Base-by-base conservation (phyloP, 805 yeast genomes). In the Myxozyma melibiosi region DNA sequence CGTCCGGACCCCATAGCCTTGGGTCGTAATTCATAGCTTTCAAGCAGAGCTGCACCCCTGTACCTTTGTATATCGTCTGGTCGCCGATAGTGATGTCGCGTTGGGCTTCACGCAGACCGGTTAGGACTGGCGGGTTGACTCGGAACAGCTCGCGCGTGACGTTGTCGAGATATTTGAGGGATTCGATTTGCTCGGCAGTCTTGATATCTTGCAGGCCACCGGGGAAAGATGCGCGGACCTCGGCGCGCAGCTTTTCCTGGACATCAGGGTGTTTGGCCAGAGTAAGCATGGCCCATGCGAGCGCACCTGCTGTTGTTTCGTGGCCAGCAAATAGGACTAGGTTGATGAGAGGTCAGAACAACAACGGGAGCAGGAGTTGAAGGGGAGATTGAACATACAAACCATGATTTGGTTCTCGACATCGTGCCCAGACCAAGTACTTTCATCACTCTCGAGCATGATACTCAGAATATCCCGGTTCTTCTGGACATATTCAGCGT, bases 261-360 rank as follows among this genome's bases (percentile, higher is more conserved):
- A 58, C 39, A 9, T 51, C 57, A 7, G 48, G 54, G 33, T 58
- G 51, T 34, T 51, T 40, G 7, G 57, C 54, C 24, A 58, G 37
- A 14, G 41, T 30, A 13, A 33, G 35, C 7, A 47, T 7, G 4
- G 63, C 60, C 53, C 51, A 55, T 14, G 59, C 22, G 4, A 43
- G 13, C 4, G 60, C 48, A 20, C 44, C 51, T 3, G 63, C 53
- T 3, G 63, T 55, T 6, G 63, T 58, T 46, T 58, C 63, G 44
- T 58, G 63, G 27, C 63, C 63, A 11, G 63, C 63, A 28, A 57
- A 42, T 3, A 57, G 38, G 16, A 52, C 56, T 52, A 43, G 18
- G 5, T 16, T 22, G 4, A 24, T 14, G 20, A 20, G 18, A 30
- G 14, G 28, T 14, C 4, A 22, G 25, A 22, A 30, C 28, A 20